phyloP scores from a whole-genome alignment of 2,329 filamentous ascomycete genomes.

The Diaporthe destruens region DNA sequence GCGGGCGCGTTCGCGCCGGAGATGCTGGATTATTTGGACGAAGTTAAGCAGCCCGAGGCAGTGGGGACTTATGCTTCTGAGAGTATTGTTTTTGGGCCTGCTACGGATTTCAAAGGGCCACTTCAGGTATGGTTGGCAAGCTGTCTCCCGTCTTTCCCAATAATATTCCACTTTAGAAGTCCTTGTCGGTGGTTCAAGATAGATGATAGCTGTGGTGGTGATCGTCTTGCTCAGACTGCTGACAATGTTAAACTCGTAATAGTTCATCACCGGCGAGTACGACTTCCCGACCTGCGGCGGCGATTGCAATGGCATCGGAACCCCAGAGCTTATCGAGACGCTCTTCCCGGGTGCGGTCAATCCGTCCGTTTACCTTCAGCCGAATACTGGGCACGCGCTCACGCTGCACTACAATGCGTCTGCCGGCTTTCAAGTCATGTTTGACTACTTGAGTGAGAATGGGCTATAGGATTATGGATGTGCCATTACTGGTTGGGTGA shows the following conservation, averaged over 20 bases:
- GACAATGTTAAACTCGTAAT: conserved; percentile 16
- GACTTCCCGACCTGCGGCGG: conserved; percentile 53
- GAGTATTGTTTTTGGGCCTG: conserved; percentile 44
- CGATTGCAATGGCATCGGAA: conserved; percentile 50
- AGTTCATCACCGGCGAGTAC: conserved; percentile 51
- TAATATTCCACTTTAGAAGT: neutral
- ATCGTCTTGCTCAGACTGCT: neutral
- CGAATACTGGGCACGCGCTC: conserved; percentile 53
- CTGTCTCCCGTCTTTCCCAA: neutral
- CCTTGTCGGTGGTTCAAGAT: conserved; percentile 3
- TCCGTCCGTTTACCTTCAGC: conserved; percentile 50
- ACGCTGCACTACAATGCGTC: conserved; percentile 53
- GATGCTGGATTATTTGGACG: conserved; percentile 49
- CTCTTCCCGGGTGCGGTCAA: conserved; percentile 48
- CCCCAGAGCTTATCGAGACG: conserved; percentile 25
- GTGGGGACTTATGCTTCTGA: conserved; percentile 50
- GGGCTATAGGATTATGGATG: neutral
- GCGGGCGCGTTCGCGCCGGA: conserved; percentile 48
- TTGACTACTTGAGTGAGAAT: conserved; percentile 44
- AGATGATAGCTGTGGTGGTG: neutral
- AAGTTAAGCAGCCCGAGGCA: conserved; percentile 51
- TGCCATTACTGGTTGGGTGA: neutral
- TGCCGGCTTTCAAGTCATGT: conserved; percentile 48
- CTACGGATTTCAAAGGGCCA: conserved; percentile 49
- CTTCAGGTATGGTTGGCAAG: conserved; percentile 41